Conservation (phyloP, 2,329 filamentous ascomycete species). For the Alternaria postmessia region DNA sequence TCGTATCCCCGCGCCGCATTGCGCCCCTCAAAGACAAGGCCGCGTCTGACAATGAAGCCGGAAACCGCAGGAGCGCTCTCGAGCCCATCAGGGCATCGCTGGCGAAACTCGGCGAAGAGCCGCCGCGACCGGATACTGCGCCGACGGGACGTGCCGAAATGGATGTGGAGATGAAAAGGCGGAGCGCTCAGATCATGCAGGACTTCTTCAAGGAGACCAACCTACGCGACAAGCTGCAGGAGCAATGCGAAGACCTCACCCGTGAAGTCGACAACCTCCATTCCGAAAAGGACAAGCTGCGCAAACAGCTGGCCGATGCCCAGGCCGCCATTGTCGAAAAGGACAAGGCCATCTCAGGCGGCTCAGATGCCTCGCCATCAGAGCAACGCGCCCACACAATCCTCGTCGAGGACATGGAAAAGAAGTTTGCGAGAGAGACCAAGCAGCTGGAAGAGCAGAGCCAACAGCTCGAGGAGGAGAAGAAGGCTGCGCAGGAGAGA, state of each 20-base stretch:
- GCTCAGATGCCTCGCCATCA: conserved; percentile 20
- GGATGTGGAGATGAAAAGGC: conserved; percentile 43
- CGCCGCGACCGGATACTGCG: conserved; percentile 43
- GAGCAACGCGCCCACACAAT: conserved; percentile 34
- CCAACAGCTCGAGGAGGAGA: conserved; percentile 44
- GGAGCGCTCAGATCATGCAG: conserved; percentile 49
- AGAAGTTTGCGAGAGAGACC: conserved; percentile 46
- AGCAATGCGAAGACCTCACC: conserved; percentile 45
- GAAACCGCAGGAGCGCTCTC: conserved; percentile 36
- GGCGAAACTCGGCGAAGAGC: conserved; percentile 41
- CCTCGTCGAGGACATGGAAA: conserved; percentile 46
- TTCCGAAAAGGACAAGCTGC: conserved; percentile 41
- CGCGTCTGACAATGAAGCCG: conserved; percentile 47
- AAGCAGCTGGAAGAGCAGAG: conserved; percentile 44
- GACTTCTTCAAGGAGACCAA: conserved; percentile 52
- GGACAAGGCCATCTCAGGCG: conserved; percentile 39
- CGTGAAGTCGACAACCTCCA: conserved; percentile 45
- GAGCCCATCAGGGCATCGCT: conserved; percentile 40
- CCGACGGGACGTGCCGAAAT: conserved; percentile 42
- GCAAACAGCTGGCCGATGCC: conserved; percentile 43
- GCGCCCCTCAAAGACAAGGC: conserved; percentile 44
- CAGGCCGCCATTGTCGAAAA: conserved; percentile 43
- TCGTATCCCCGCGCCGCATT: conserved; percentile 34
- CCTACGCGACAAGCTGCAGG: conserved; percentile 47
- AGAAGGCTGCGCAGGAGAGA: conserved; percentile 40